Evolutionary conservation across 2,329 filamentous ascomycete genomes (phyloP), one percentile per base, ranked within the genome.

Genomic region (Ophiosphaerella korrae): DNA sequence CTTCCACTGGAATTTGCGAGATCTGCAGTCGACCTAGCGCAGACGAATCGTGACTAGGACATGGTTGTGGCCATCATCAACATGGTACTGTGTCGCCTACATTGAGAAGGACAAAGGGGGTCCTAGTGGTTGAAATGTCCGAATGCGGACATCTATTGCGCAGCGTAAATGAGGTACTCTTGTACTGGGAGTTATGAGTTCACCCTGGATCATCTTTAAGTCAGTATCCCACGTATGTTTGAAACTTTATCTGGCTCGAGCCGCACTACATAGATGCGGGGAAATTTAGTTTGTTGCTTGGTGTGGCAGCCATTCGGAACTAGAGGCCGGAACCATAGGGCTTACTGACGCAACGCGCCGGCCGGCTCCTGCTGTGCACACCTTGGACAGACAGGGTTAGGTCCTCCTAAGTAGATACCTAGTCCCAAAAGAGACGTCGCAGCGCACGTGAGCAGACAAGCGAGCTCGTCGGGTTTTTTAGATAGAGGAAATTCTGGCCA

Each of bases 261-360:
- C 40, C 40, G 40, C 40, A 42, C 14, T 29, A 6, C 26, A 21
- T 4, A 21, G 26, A 21, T 42, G 40, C 40, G 29, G 40, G 32
- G 40, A 33, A 42, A 36, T 6, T 5, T 6, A 42, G 40, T 29
- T 29, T 29, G 26, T 6, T 11, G 26, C 26, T 29, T 29, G 32
- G 45, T 48, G 33, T 48, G 45, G 45, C 23, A 32, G 41, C 45
- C 21, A 48, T 45, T 35, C 35, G 5, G 40, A 52, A 32, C 50
- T 48, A 52, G 41, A 52, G 18, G 33, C 36, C 33, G 35, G 40
- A 18, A 40, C 31, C 12, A 29, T 40, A 48, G 36, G 45, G 33
- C 40, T 44, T 31, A 48, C 26, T 26, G 35, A 34, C 18, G 40
- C 26, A 29, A 11, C 26, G 26, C 26, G 26, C 3, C 26, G 26